Percentiles rank a stretch among this genome's conserved stretches.
Evolutionary conservation across 805 yeast genomes (phyloP).

Genomic region (Saturnispora bothae): DNA sequence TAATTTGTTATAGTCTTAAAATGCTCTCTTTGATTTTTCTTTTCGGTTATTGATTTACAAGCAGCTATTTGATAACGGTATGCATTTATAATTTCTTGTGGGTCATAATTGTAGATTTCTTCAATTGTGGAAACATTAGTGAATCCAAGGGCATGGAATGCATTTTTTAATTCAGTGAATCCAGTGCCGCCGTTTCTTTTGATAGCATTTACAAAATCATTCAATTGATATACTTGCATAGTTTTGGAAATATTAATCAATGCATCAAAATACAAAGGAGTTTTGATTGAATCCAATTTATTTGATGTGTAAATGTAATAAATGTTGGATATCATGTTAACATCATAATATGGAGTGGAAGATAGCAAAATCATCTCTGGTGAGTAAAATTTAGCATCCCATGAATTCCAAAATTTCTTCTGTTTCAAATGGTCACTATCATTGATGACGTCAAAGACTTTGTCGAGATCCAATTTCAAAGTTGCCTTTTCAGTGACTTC

Average conservation of each 20-base stretch:
- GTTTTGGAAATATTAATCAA: conserved; percentile 35
- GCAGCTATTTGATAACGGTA: conserved; percentile 21
- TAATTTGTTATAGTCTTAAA: conserved; percentile 29
- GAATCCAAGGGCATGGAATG: conserved; percentile 23
- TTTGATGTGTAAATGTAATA: conserved; percentile 31
- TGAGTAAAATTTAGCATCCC: conserved; percentile 17
- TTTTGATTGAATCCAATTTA: conserved; percentile 39
- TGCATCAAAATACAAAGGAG: conserved; percentile 50
- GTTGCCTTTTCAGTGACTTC: conserved; percentile 16
- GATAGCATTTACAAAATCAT: conserved; percentile 32
- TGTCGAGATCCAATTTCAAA: conserved; percentile 17
- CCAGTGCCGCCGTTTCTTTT: conserved; percentile 45
- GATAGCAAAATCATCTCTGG: conserved; percentile 34
- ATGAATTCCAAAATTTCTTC: conserved; percentile 17
- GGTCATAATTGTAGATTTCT: conserved; percentile 15
- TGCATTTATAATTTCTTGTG: conserved; percentile 20
- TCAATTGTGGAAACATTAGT: conserved; percentile 17
- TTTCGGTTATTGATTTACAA: conserved; percentile 17
- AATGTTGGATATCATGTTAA: conserved; percentile 35
- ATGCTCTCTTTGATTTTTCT: conserved; percentile 28
- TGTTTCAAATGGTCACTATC: conserved; percentile 20
- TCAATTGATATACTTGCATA: conserved; percentile 34
- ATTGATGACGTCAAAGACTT: conserved; percentile 17
- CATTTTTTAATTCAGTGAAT: conserved; percentile 30
- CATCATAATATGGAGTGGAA: conserved; percentile 38